Evolutionary conservation across 139 green algal species (phyloP).

Genomic region (Auxenochlorella pyrenoidosa): DNA sequence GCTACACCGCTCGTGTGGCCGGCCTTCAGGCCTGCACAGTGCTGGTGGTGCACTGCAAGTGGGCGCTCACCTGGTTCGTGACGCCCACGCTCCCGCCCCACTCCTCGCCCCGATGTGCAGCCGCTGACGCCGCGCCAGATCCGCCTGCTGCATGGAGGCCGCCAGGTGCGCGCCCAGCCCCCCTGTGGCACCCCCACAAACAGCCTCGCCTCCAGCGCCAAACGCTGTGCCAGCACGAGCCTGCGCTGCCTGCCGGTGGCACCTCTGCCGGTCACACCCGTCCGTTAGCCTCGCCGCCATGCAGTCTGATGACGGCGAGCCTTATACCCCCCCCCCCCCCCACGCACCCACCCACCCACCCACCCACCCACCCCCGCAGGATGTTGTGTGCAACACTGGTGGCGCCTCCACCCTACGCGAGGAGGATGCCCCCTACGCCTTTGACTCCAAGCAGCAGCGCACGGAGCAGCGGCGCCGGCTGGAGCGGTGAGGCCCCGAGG

Average conservation of each 20-base stretch:
- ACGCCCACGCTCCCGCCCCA: not conserved
- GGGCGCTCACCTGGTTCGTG: not conserved
- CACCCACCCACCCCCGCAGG: too few species aligned
- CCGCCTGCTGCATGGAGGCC: not conserved
- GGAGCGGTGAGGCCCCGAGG: not conserved
- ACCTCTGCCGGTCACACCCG: too few species aligned
- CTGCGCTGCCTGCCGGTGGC: too few species aligned
- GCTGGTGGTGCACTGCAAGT: not conserved
- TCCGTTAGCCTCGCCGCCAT: too few species aligned
- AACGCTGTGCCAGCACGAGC: too few species aligned
- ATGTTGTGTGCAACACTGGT: constrained; percentile 15
- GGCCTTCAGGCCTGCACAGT: too few species aligned
- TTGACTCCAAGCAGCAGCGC: constrained; percentile 19
- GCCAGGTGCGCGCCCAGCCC: not conserved
- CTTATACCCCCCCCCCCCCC: too few species aligned
- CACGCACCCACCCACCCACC: too few species aligned
- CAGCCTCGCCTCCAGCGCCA: too few species aligned
- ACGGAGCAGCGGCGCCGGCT: not conserved
- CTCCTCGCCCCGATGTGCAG: not conserved
- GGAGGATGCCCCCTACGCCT: constrained; percentile 43
- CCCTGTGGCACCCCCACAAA: too few species aligned
- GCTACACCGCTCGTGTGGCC: too few species aligned
- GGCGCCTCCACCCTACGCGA: constrained; percentile 20
- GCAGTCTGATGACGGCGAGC: too few species aligned
- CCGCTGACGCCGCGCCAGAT: constrained; percentile 13